Evolutionary conservation across 2,329 filamentous ascomycete genomes (phyloP).

Genomic region (Ascochyta rabiei): DNA sequence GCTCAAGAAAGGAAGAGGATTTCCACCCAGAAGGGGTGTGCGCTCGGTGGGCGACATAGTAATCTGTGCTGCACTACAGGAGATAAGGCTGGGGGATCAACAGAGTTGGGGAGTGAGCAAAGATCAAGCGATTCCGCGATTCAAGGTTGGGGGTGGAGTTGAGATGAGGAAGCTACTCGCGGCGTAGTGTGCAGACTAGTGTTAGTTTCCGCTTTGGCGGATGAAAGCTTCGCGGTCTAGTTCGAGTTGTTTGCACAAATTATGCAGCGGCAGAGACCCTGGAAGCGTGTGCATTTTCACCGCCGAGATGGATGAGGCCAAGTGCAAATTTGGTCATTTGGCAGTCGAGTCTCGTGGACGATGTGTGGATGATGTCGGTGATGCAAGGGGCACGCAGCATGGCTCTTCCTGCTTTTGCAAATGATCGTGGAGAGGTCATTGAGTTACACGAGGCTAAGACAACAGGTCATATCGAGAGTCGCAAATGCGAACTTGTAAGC

Average conservation of each 20-base stretch:
- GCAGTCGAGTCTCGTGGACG: background rate
- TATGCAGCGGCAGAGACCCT: background rate
- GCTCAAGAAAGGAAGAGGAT: slow-evolving; percentile 10
- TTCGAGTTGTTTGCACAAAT: slow-evolving; percentile 6
- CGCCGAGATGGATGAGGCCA: background rate
- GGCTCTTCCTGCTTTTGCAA: background rate
- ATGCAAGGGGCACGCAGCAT: slow-evolving; percentile 5
- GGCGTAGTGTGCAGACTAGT: slow-evolving; percentile 9
- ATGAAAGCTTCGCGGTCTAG: slow-evolving; percentile 16
- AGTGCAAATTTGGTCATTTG: background rate
- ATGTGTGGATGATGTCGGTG: background rate
- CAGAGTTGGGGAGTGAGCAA: background rate
- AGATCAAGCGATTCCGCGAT: slow-evolving; percentile 9
- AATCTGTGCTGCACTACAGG: background rate
- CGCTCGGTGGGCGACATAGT: slow-evolving; percentile 13
- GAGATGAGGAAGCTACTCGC: slow-evolving; percentile 3
- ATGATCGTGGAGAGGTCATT: slow-evolving; percentile 9
- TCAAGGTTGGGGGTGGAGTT: background rate
- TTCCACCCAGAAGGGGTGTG: slow-evolving; percentile 12
- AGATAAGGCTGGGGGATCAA: background rate
- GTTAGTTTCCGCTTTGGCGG: slow-evolving; percentile 13
- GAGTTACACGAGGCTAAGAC: slow-evolving; percentile 8
- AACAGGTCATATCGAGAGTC: slow-evolving; percentile 9
- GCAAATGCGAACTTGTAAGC: slow-evolving; percentile 1
- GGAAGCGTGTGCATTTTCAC: background rate